These are phyloP conservation scores for Articulospora tetracladia DNA, from an alignment of 495 filamentous ascomycete genomes.

Conservation along the genomic window DNA sequence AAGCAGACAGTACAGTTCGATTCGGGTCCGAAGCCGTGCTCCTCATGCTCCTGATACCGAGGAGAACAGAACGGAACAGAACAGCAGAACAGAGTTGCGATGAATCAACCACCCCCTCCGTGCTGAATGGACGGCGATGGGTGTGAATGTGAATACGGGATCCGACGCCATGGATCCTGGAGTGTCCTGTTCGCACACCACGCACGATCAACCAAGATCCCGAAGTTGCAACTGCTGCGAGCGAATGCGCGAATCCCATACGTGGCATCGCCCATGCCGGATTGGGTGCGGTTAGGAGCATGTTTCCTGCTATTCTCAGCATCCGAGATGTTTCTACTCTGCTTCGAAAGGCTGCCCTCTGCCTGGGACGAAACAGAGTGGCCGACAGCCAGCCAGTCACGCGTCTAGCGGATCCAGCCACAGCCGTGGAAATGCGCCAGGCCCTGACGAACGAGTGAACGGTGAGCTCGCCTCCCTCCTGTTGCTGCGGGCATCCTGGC, in stretches of 20 bases:
- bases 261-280: too few species aligned
- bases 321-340: slow-evolving; percentile 13
- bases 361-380: slow-evolving; percentile 15
- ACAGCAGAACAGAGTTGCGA: not conserved
- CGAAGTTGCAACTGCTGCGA: not conserved
- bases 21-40: not conserved
- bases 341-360: slow-evolving; percentile 10
- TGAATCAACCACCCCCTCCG: not conserved
- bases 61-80: too few species aligned
- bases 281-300: not conserved
- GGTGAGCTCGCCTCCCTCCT: too few species aligned
- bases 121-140: too few species aligned
- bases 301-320: not conserved
- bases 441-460: not conserved
- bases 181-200: too few species aligned
- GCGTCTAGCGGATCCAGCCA: slow-evolving; percentile 7
- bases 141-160: too few species aligned
- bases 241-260: not conserved
- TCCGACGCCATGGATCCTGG: too few species aligned
- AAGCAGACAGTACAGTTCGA: too few species aligned
- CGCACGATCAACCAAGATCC: not conserved
- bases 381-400: not conserved
- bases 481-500: too few species aligned
- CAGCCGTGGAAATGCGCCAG: slow-evolving; percentile 2
- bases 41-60: not conserved